Conservation (phyloP, 148 eudicot species). For the Drosera capensis region DNA sequence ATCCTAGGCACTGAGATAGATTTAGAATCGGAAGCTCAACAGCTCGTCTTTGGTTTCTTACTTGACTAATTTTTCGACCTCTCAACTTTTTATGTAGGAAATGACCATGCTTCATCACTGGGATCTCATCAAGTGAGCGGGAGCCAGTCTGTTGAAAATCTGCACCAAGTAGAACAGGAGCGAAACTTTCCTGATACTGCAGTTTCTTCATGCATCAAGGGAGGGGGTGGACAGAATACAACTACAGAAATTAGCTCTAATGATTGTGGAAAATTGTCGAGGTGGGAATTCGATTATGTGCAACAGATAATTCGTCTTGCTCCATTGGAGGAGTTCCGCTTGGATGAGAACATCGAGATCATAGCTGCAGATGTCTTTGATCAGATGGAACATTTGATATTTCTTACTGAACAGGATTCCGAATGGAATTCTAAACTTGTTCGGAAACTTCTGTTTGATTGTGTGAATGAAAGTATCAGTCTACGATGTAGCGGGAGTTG, state of each 20-base stretch:
- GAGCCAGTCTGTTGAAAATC: constrained; percentile 20
- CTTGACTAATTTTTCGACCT: too few species aligned
- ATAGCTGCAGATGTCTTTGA: constrained; percentile 42
- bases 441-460: constrained; percentile 46
- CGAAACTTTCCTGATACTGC: constrained; percentile 35
- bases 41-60: too few species aligned
- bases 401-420: constrained; percentile 14
- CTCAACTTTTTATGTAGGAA: constrained; percentile 33
- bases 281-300: constrained; percentile 61
- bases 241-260: constrained; percentile 7
- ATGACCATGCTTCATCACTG: constrained; percentile 20
- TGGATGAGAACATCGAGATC: constrained; percentile 25
- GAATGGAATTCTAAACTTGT: constrained; percentile 33
- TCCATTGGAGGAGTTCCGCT: constrained; percentile 27
- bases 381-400: constrained; percentile 37
- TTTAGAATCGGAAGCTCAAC: too few species aligned
- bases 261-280: constrained; percentile 20
- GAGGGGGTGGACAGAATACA: constrained; percentile 12
- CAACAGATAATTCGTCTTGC: constrained; percentile 32
- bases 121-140: constrained; percentile 23
- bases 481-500: constrained; percentile 21
- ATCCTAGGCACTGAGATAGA: too few species aligned
- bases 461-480: constrained; percentile 39
- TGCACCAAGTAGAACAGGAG: constrained; percentile 28
- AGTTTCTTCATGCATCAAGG: constrained; percentile 22